A percentile compares a stretch with the other conserved stretches of the same genome.
phyloP scores from a whole-genome alignment of 2,329 filamentous ascomycete genomes.

The Alternaria ventricosa region DNA sequence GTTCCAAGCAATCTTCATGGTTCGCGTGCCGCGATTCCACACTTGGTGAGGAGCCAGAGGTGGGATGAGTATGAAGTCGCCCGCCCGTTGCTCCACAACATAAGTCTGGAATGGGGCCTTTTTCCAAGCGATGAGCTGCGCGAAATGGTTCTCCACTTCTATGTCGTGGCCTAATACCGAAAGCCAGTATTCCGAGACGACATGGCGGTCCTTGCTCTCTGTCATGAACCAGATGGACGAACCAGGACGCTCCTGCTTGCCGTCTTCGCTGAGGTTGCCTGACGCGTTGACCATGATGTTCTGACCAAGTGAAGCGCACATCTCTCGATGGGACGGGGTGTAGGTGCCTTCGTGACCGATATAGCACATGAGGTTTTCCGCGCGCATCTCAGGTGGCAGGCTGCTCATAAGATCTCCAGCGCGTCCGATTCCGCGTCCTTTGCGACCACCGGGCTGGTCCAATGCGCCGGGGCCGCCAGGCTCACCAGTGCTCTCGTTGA shows the following conservation, averaged over 20 bases:
- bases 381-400: slow-evolving; percentile 83
- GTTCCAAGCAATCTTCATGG: slow-evolving; percentile 98
- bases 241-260: slow-evolving; percentile 75
- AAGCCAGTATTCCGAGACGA: slow-evolving; percentile 92
- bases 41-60: slow-evolving; percentile 95
- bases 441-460: slow-evolving; percentile 56
- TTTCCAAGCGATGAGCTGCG: slow-evolving; percentile 94
- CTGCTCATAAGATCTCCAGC: slow-evolving; percentile 96
- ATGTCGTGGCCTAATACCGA: slow-evolving; percentile 95
- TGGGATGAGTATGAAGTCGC: slow-evolving; percentile 92
- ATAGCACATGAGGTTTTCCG: slow-evolving; percentile 98
- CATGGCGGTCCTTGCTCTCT: slow-evolving; percentile 86
- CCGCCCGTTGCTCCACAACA: slow-evolving; percentile 85
- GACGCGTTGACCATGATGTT: slow-evolving; percentile 99
- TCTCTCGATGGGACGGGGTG: slow-evolving; percentile 92
- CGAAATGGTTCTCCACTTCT: slow-evolving; percentile 96
- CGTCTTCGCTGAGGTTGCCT: slow-evolving; percentile 65
- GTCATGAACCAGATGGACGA: slow-evolving; percentile 99
- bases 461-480: slow-evolving; percentile 62
- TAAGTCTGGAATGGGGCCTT: slow-evolving; percentile 92
- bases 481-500: slow-evolving; percentile 78
- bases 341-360: slow-evolving; percentile 97
- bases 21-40: slow-evolving; percentile 95
- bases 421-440: slow-evolving; percentile 67
- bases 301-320: slow-evolving; percentile 95